phyloP scores from a whole-genome alignment of 2,329 filamentous ascomycete genomes.

The Cladorrhinum sp. region DNA sequence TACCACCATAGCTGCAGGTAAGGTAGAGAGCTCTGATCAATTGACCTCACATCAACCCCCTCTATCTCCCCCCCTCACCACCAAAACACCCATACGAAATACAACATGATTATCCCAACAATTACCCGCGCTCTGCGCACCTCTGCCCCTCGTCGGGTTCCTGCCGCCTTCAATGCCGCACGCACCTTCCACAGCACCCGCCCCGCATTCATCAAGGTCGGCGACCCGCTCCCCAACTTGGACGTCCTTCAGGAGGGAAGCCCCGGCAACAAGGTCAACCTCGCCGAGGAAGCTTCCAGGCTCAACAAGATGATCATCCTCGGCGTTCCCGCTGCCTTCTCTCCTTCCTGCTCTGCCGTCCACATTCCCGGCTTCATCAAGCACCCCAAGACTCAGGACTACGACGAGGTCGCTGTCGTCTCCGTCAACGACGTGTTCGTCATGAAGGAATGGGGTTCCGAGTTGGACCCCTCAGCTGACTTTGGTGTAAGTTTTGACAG shows the following conservation, averaged over 20 bases:
- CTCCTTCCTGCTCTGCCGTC: slow-evolving; percentile 52
- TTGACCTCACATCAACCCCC: not conserved
- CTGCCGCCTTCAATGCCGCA: not conserved
- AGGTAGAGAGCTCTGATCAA: not conserved
- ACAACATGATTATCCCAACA: not conserved
- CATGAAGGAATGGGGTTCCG: slow-evolving; percentile 43
- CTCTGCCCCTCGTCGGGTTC: not conserved
- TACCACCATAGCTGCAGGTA: not conserved
- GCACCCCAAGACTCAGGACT: slow-evolving; percentile 71
- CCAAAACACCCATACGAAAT: not conserved
- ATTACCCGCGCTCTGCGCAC: slow-evolving; percentile 7
- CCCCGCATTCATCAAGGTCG: slow-evolving; percentile 88
- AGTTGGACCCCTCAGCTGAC: slow-evolving; percentile 69
- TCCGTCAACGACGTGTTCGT: slow-evolving; percentile 94
- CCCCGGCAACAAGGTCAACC: slow-evolving; percentile 88
- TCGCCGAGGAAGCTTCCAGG: slow-evolving; percentile 69
- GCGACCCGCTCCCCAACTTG: slow-evolving; percentile 74
- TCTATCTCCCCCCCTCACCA: not conserved
- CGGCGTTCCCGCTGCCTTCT: slow-evolving; percentile 78
- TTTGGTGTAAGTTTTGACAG: slow-evolving; percentile 63
- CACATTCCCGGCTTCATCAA: slow-evolving; percentile 88
- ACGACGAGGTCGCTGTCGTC: slow-evolving; percentile 83
- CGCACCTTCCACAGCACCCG: slow-evolving; percentile 31
- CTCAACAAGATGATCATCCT: slow-evolving; percentile 74
- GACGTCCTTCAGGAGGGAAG: slow-evolving; percentile 77